Conservation (phyloP, 305 asterid genomes). For the Fraxinus baroniana region DNA sequence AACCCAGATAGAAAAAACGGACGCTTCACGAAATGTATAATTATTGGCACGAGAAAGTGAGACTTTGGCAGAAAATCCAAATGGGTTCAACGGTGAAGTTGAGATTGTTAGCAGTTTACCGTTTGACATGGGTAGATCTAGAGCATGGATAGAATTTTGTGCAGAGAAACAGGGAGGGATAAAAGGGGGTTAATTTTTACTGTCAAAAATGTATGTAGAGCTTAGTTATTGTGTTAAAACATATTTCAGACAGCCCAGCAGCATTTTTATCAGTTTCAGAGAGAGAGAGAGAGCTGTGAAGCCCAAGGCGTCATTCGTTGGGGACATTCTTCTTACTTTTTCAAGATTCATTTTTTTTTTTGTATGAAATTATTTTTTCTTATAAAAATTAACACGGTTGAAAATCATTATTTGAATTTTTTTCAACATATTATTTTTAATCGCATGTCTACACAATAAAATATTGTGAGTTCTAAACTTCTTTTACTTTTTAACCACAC, state of each 20-base stretch:
- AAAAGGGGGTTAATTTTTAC: slow-evolving; percentile 23
- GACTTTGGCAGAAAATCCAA: slow-evolving; percentile 22
- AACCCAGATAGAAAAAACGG: slow-evolving; percentile 3
- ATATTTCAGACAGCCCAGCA: slow-evolving; percentile 33
- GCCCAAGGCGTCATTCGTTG: slow-evolving; percentile 33
- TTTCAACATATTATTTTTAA: no score
- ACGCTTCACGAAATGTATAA: background rate
- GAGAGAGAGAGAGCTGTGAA: slow-evolving; percentile 17
- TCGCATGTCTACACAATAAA: no score
- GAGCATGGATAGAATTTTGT: slow-evolving; percentile 45
- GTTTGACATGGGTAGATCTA: slow-evolving; percentile 63
- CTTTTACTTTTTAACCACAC: no score
- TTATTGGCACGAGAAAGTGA: background rate
- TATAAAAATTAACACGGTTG: no score
- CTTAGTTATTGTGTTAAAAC: slow-evolving; percentile 21
- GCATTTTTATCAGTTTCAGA: slow-evolving; percentile 32
- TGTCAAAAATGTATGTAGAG: slow-evolving; percentile 25
- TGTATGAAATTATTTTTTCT: no score
- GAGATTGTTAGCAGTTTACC: slow-evolving; percentile 28
- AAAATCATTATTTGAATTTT: no score
- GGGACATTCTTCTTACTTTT: slow-evolving; percentile 40
- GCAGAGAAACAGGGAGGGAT: slow-evolving; percentile 11
- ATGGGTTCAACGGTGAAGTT: slow-evolving; percentile 24
- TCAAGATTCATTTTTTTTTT: background rate
- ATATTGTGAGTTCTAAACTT: no score